Evolutionary conservation across 148 eudicot genomes (phyloP).

Genomic region (Cornus kousa): DNA sequence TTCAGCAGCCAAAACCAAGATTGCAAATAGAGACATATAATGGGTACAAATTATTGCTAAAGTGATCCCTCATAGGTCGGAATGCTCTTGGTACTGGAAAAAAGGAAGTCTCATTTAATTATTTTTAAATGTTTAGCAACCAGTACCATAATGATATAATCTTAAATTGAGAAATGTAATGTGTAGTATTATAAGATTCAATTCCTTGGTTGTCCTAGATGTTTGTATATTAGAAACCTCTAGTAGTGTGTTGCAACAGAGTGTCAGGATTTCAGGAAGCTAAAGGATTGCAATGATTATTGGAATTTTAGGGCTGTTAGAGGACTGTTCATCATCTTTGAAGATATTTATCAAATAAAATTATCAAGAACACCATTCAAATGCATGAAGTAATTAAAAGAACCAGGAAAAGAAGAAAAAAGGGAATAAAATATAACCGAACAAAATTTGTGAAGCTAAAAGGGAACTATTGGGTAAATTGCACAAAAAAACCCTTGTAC

Average conservation of each 20-base stretch:
- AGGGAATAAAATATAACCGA: too few species aligned
- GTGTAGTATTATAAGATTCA: background rate
- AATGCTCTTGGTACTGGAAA: background rate
- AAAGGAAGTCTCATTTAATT: background rate
- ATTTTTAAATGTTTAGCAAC: background rate
- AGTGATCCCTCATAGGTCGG: background rate
- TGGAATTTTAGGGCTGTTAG: background rate
- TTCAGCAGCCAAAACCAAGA: too few species aligned
- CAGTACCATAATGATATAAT: background rate
- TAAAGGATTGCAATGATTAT: background rate
- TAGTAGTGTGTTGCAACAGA: background rate
- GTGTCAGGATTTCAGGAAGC: background rate
- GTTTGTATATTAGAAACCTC: too few species aligned
- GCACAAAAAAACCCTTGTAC: too few species aligned
- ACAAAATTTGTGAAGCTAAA: too few species aligned
- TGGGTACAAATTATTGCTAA: background rate
- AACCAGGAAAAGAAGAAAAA: background rate
- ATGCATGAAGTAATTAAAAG: background rate
- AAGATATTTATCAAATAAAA: background rate
- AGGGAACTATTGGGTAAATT: too few species aligned
- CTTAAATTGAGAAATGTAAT: background rate
- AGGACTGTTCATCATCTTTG: conserved; percentile 3
- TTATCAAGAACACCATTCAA: background rate
- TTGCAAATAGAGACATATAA: background rate
- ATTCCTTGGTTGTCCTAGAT: background rate